A percentile compares a stretch with the other conserved stretches of the same genome.
These are phyloP conservation scores for Exsudoporus floridanus DNA, from an alignment of 1,284 basidiomycete genomes.

Conservation along the genomic window DNA sequence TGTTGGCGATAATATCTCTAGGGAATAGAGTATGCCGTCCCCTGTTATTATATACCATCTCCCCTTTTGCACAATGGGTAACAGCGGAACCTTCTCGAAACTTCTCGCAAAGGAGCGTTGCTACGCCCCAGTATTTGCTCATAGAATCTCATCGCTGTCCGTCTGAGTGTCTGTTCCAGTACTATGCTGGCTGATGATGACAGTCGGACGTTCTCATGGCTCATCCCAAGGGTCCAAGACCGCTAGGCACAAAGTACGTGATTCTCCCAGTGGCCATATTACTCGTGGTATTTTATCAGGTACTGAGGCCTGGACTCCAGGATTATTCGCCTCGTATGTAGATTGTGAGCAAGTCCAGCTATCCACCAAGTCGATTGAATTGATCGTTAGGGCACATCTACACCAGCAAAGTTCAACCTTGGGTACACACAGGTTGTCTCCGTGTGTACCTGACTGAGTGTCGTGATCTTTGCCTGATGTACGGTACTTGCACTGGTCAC, in stretches of 20 bases:
- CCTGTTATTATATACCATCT: constrained; percentile 11
- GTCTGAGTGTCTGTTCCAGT: not conserved
- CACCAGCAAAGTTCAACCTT: not conserved
- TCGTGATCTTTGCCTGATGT: not conserved
- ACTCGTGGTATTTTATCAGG: too few relatives aligned
- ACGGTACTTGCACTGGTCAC: not conserved
- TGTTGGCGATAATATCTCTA: not conserved
- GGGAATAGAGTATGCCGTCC: too few relatives aligned
- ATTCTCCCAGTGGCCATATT: too few relatives aligned
- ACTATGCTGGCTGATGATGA: not conserved
- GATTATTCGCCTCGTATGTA: too few relatives aligned
- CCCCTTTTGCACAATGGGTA: constrained; percentile 3
- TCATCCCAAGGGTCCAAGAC: too few relatives aligned
- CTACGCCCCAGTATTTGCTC: too few relatives aligned
- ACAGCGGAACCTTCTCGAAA: constrained; percentile 34
- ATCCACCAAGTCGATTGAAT: too few relatives aligned
- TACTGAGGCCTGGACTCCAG: too few relatives aligned
- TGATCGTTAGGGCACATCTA: not conserved
- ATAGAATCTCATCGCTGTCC: too few relatives aligned
- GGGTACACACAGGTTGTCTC: not conserved
- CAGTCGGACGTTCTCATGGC: too few relatives aligned
- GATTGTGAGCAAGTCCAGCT: too few relatives aligned
- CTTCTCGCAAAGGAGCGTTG: constrained; percentile 25
- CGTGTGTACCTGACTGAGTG: constrained; percentile 4
- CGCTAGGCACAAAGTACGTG: too few relatives aligned